Percentiles rank a stretch among this genome's conserved stretches.
These are phyloP conservation scores for Wolfiporia cocos DNA, from an alignment of 1,284 basidiomycete genomes.

Conservation along the genomic window DNA sequence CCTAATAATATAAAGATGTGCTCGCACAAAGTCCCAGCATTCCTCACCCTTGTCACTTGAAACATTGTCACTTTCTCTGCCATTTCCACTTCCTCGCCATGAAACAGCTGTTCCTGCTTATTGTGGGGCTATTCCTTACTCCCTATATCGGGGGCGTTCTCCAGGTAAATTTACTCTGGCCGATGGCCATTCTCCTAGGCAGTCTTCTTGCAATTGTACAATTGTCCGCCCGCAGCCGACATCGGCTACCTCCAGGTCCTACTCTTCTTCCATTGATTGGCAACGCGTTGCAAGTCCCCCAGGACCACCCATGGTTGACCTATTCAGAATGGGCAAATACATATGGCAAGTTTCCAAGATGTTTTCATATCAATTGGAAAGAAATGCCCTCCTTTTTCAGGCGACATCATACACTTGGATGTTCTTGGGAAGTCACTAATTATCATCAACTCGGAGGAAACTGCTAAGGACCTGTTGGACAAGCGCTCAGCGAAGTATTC, in stretches of 20 bases:
- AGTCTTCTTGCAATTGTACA: too few species aligned
- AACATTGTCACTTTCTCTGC: too few species aligned
- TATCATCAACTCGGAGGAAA: neutral
- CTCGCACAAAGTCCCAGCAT: too few species aligned
- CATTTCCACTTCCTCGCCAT: too few species aligned
- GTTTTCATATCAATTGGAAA: neutral
- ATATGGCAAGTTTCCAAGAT: constrained; percentile 16
- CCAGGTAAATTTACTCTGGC: too few species aligned
- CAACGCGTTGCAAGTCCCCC: constrained; percentile 49
- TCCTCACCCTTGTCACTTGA: too few species aligned
- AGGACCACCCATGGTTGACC: constrained; percentile 37
- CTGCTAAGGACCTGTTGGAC: neutral
- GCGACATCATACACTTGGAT: constrained; percentile 1
- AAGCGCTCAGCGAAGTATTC: neutral
- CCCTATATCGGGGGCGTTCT: too few species aligned
- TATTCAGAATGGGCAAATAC: constrained; percentile 21
- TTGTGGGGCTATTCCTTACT: too few species aligned
- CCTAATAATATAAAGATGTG: too few species aligned
- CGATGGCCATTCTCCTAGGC: too few species aligned
- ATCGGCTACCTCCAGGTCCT: constrained; percentile 41
- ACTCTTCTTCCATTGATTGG: constrained; percentile 55
- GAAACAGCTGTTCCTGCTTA: too few species aligned
- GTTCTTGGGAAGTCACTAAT: neutral
- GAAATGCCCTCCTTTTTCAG: neutral
- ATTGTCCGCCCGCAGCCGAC: neutral